Evolutionary conservation across 257 asterid species (phyloP).

Genomic region (Nicotiana otophora): DNA sequence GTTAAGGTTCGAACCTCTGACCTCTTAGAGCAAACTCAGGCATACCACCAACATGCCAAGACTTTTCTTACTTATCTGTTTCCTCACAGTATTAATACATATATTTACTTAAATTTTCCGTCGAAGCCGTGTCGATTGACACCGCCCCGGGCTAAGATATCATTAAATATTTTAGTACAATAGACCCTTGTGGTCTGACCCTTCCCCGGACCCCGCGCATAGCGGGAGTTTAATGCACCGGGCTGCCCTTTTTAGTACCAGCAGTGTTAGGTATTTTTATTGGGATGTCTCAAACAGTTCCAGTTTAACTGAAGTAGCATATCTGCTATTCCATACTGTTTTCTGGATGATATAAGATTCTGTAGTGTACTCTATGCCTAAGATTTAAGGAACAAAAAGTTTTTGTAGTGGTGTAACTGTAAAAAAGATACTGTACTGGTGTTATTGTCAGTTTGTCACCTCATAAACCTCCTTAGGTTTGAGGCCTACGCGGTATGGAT

Average conservation of each 20-base stretch:
- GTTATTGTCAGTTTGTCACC: neutral
- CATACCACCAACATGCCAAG: no score
- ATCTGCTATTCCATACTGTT: neutral
- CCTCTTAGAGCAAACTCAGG: no score
- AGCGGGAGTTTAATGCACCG: no score
- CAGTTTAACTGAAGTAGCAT: neutral
- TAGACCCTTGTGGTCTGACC: no score
- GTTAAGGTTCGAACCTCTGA: no score
- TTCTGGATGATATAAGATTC: neutral
- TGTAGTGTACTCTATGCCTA: neutral
- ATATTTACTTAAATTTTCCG: no score
- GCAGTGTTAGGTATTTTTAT: neutral
- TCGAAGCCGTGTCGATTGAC: no score
- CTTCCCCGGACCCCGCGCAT: no score
- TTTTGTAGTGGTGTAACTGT: neutral
- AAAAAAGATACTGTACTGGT: neutral
- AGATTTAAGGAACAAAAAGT: neutral
- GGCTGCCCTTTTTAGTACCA: no score
- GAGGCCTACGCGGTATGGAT: neutral
- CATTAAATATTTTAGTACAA: neutral
- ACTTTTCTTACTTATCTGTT: no score
- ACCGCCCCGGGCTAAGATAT: neutral
- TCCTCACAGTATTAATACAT: no score
- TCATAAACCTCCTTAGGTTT: neutral
- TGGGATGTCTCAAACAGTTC: neutral